These are phyloP conservation scores for Kwoniella sp. DNA, from an alignment of 768 basidiomycete genomes.

Conservation along the genomic window DNA sequence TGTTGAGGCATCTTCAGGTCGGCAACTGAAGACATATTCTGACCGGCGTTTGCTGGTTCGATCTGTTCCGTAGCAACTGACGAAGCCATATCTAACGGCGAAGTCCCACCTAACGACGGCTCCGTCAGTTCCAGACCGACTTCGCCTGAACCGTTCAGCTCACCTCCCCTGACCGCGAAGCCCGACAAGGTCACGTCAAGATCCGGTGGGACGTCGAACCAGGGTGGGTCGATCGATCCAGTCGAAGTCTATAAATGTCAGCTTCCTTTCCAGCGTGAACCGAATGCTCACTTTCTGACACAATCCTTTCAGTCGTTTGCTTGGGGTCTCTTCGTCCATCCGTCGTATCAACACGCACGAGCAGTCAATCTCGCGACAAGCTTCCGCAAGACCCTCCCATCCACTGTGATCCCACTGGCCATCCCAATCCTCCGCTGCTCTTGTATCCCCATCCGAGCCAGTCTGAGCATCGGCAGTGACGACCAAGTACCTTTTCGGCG, in stretches of 20 bases:
- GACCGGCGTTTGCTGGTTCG: conserved; percentile 15
- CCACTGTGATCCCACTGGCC: conserved; percentile 16
- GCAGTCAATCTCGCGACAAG: conserved; percentile 15
- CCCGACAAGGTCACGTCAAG: conserved; percentile 15
- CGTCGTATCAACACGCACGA: conserved; percentile 18
- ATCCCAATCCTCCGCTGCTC: conserved; percentile 3
- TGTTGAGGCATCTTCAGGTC: conserved; percentile 5
- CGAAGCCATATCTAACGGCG: conserved; percentile 14
- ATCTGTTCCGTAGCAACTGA: conserved; percentile 15
- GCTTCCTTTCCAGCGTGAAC: too few relatives aligned
- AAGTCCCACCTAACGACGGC: not conserved
- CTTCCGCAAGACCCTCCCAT: conserved; percentile 13
- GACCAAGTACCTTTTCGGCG: conserved; percentile 14
- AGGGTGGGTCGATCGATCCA: conserved; percentile 14
- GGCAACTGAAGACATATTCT: not conserved
- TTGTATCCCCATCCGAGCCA: not conserved
- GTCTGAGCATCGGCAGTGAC: not conserved
- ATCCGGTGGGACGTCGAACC: conserved; percentile 22
- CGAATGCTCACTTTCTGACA: conserved; percentile 16
- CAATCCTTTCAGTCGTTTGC: conserved; percentile 15
- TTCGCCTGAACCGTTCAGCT: not conserved
- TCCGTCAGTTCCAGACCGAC: not conserved
- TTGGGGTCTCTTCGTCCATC: not conserved
- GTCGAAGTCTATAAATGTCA: too few relatives aligned
- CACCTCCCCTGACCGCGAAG: conserved; percentile 14